Evolutionary conservation across 1,284 basidiomycete genomes (phyloP).

Genomic region (Quambalaria eucalypti): DNA sequence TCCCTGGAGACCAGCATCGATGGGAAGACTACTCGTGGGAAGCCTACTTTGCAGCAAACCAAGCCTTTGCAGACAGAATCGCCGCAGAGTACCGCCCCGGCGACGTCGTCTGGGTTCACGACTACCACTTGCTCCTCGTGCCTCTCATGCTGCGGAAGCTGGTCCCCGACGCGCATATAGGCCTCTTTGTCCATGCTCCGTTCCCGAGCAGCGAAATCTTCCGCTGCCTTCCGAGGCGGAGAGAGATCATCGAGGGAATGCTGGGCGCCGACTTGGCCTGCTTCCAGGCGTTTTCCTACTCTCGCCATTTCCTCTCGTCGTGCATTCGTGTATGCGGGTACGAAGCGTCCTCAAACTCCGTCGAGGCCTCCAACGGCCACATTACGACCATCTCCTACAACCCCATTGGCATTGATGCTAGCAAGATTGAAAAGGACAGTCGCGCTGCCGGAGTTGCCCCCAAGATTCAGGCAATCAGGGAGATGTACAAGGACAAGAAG

Average conservation of each 20-base stretch:
- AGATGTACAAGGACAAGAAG: constrained; percentile 91
- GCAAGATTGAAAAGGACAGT: constrained; percentile 73
- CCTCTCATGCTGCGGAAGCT: constrained; percentile 73
- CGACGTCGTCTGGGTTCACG: constrained; percentile 59
- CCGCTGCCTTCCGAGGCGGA: constrained; percentile 72
- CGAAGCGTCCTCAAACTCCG: constrained; percentile 66
- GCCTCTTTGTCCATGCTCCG: constrained; percentile 91
- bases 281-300: constrained; percentile 95
- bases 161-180: constrained; percentile 66
- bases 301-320: constrained; percentile 84
- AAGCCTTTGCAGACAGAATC: constrained; percentile 71
- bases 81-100: constrained; percentile 70
- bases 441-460: constrained; percentile 72
- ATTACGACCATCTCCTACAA: constrained; percentile 78
- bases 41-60: constrained; percentile 74
- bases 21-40: constrained; percentile 71
- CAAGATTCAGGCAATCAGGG: constrained; percentile 73
- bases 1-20: constrained; percentile 50
- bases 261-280: constrained; percentile 90
- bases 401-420: constrained; percentile 94
- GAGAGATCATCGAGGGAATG: constrained; percentile 94
- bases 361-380: constrained; percentile 83
- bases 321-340: constrained; percentile 94
- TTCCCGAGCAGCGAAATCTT: constrained; percentile 96
- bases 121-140: constrained; percentile 78